phyloP scores from a whole-genome alignment of 1,284 basidiomycete species.

The Heterobasidion parviporum region DNA sequence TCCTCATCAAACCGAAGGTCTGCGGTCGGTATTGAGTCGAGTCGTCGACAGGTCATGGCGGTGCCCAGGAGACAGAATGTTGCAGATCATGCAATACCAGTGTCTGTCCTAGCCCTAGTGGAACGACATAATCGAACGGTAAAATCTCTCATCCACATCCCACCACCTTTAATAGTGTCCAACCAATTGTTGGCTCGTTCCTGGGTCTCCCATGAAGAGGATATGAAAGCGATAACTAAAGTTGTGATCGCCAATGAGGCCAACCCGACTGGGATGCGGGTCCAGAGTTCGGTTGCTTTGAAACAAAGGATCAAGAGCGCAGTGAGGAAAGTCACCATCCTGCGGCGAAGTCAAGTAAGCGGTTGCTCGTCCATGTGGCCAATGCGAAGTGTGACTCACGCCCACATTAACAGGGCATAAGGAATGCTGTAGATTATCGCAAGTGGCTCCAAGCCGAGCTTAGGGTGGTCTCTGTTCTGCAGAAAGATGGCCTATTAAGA shows the following conservation, averaged over 20 bases:
- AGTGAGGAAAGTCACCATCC: slow-evolving; percentile 4
- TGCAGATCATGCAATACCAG: neutral
- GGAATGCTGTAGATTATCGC: slow-evolving; percentile 39
- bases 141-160: neutral
- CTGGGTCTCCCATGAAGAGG: neutral
- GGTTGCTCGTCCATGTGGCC: neutral
- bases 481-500: slow-evolving; percentile 18
- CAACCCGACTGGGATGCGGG: slow-evolving; percentile 2
- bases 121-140: neutral
- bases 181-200: neutral
- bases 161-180: neutral
- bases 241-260: neutral
- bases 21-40: neutral
- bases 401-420: slow-evolving; percentile 38
- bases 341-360: neutral
- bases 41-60: neutral
- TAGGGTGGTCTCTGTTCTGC: slow-evolving; percentile 13
- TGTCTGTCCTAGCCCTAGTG: neutral
- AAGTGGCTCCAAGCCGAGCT: slow-evolving; percentile 29
- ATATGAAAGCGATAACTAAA: neutral
- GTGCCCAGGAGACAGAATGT: neutral
- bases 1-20: neutral
- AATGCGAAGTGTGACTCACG: slow-evolving; percentile 19
- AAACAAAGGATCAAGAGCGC: slow-evolving; percentile 7
- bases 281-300: neutral